Evolutionary conservation across 345 rosid species (phyloP).

Genomic region (sweet orange (Citrus sinensis)): DVS_A1.0 CM039164.1:10626001-10626500

Average conservation of each 20-base stretch:
- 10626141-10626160: conserved; percentile 24
- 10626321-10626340: conserved; percentile 17
- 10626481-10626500: too few relatives aligned
- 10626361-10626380: conserved; percentile 18
- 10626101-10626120: conserved; percentile 17
- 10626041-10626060: background rate
- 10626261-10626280: conserved; percentile 12
- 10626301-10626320: conserved; percentile 24
- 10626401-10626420: too few relatives aligned
- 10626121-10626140: conserved; percentile 8
- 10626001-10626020: too few relatives aligned
- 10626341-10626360: conserved; percentile 32
- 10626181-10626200: conserved; percentile 30
- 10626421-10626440: too few relatives aligned
- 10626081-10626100: background rate
- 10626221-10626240: conserved; percentile 23
- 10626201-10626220: conserved; percentile 19
- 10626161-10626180: conserved; percentile 24
- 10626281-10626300: conserved; percentile 25
- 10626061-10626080: background rate
- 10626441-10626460: too few relatives aligned
- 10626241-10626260: conserved; percentile 13
- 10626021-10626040: too few relatives aligned
- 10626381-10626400: background rate
- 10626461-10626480: too few relatives aligned